Base-by-base conservation (phyloP, 805 yeast genomes). In the Candida easanensis region DNA sequence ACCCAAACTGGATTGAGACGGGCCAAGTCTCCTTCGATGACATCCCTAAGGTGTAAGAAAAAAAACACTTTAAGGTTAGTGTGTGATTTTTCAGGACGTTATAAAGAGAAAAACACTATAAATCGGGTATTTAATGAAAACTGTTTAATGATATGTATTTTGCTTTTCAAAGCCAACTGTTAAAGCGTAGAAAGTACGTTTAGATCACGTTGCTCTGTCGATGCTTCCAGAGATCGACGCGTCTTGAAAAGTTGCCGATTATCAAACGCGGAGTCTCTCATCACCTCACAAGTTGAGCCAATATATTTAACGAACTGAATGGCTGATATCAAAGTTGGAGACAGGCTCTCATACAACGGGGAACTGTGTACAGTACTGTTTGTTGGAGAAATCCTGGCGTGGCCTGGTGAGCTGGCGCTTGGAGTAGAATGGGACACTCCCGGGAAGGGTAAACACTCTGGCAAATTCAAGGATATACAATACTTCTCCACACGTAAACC, bases 361-460 rank as follows among this genome's bases (percentile, higher is more conserved):
- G 69, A 77, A 5, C 49, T 75, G 2, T 84, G 88, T 33, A 85
- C 95, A 0, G 71, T 89, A 3, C 64, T 72, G 39, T 89, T 58
- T 53, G 56, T 73, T 2, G 97, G 96, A 0, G 34, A 39, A 3
- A 62, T 88, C 0, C 79, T 81, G 0, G 69, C 65, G 11, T 88
- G 96, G 96, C 73, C 76, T 0, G 57, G 60, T 9, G 66, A 61
- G 0, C 32, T 50, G 1, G 88, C 91, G 0, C 61, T 77, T 13
- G 97, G 97, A 0, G 71, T 90, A 4, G 96, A 90, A 60, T 90
- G 97, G 97, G 97, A 90, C 58, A 68, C 79, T 35, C 63, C 72
- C 0, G 42, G 46, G 0, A 68, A 88, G 27, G 97, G 97, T 1
- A 87, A 82, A 53, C 79, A 89, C 58, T 65, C 75, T 48, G 98